These are phyloP conservation scores for Fragilariopsis cylindrus DNA, from an alignment of 108 stramenopile species.

Conservation along the genomic window DNA sequence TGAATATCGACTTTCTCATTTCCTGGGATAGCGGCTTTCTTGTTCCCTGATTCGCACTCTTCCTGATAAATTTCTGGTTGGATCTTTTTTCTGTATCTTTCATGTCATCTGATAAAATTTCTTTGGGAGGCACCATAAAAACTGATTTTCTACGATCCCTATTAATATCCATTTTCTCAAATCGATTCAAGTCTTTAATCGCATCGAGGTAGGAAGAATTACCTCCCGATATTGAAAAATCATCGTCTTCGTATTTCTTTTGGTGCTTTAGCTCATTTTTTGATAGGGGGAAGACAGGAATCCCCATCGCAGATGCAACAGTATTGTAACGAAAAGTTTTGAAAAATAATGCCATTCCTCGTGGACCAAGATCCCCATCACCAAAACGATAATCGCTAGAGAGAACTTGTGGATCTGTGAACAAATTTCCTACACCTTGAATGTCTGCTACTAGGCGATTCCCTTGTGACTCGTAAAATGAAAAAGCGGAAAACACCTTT, in stretches of 20 bases:
- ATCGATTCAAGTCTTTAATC: constrained; percentile 39
- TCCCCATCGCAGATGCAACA: constrained; percentile 57
- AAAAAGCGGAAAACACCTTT: constrained; percentile 70
- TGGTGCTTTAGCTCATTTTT: constrained; percentile 73
- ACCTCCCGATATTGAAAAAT: constrained; percentile 38
- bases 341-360: constrained; percentile 88
- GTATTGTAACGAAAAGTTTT: constrained; percentile 63
- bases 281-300: constrained; percentile 75
- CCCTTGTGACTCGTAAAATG: constrained; percentile 79
- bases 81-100: constrained; percentile 35
- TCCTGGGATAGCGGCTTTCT: not conserved
- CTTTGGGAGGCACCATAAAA: constrained; percentile 39
- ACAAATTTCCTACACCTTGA: constrained; percentile 88
- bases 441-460: constrained; percentile 82
- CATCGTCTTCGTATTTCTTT: constrained; percentile 70
- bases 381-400: constrained; percentile 76
- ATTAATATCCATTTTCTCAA: constrained; percentile 60
- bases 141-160: constrained; percentile 45
- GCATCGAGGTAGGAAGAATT: constrained; percentile 34
- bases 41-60: too few species aligned
- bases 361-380: constrained; percentile 79
- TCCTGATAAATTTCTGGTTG: constrained; percentile 11
- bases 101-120: constrained; percentile 24
- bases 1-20: constrained; percentile 11
- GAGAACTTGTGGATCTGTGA: constrained; percentile 88